Evolutionary conservation across 2,329 filamentous ascomycete species (phyloP).

Genomic region (Tympanopsis confertula): DNA sequence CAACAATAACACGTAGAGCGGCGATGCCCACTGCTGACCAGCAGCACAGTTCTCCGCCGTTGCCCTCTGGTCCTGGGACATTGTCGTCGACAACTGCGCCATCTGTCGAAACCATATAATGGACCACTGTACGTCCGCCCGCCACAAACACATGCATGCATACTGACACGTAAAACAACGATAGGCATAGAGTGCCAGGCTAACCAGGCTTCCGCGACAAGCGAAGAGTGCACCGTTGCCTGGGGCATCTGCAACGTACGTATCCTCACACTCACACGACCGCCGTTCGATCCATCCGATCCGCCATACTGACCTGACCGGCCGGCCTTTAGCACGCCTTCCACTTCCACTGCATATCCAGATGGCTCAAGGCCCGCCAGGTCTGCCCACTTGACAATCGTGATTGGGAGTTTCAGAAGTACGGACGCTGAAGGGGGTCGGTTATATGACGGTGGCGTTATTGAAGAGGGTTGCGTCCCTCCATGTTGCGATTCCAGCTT

Average conservation of each 20-base stretch:
- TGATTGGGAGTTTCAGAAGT: constrained; percentile 99
- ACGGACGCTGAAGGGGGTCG: constrained; percentile 50
- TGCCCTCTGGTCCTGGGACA: constrained; percentile 97
- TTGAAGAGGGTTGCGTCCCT: too few relatives aligned
- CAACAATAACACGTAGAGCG: too few relatives aligned
- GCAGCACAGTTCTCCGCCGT: constrained; percentile 55
- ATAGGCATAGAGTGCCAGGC: constrained; percentile 94
- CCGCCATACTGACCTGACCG: constrained; percentile 18
- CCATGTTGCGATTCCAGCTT: too few relatives aligned
- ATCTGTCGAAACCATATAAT: constrained; percentile 99
- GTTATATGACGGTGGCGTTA: too few relatives aligned
- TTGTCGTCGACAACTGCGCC: constrained; percentile 97
- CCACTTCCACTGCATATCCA: constrained; percentile 98
- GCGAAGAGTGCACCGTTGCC: constrained; percentile 94
- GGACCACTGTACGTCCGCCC: constrained; percentile 70
- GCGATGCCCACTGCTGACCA: too few relatives aligned
- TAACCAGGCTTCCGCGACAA: constrained; percentile 93
- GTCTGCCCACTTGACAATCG: constrained; percentile 95
- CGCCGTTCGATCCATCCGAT: not conserved
- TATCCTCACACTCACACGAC: constrained; percentile 10
- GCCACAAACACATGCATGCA: not conserved
- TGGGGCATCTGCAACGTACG: constrained; percentile 98
- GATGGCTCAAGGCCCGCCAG: constrained; percentile 98
- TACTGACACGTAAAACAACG: not conserved
- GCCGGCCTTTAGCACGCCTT: constrained; percentile 68